Base-by-base conservation (phyloP, 1,284 basidiomycete species). In the Rhodotorula sp. region DNA sequence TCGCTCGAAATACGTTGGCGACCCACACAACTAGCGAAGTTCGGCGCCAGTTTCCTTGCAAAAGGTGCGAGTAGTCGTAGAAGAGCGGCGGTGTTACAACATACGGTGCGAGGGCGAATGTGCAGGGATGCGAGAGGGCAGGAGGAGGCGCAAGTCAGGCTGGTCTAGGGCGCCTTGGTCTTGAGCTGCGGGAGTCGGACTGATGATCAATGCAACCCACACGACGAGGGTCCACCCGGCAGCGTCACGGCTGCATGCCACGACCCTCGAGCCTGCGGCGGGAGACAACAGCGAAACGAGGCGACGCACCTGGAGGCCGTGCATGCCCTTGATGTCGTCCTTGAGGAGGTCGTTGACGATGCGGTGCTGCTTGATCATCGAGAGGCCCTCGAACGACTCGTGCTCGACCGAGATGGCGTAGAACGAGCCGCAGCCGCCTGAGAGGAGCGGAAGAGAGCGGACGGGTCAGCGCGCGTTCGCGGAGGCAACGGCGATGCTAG, bases 361-460 rank as follows among this genome's bases (percentile, higher is more conserved):
- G 74, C 89, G 88, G 83, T 99, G 96, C 81, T 98, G 96, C 84
- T 97, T 97, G 74, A 99, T 88, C 49, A 89, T 91, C 0, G 91
- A 82, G 49, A 98, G 82, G 21, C 91, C 96, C 75, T 90, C 89
- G 86, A 99, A 99, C 3, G 86, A 86, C 25, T 88, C 83, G 69
- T 92, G 93, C 7, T 90, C 88, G 72, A 99, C 91, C 52, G 88
- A 86, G 75, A 99, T 97, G 53, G 93, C 91, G 80, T 97, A 99
- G 83, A 99, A 99, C 4, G 90, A 87, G 17, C 96, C 97, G 80
- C 96, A 99, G 45, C 96, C 96, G 67, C 95, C 94, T 96, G 53
- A 21, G 75, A 7, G 4, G 10, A 56, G 21, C 19, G 8, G 8
- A 50, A 61, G 44, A 34, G 23, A 45, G 52, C 10, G 41, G 17